phyloP scores from a whole-genome alignment of 2,329 filamentous ascomycete species.

The Stagonosporopsis chrysanthemi region DNA sequence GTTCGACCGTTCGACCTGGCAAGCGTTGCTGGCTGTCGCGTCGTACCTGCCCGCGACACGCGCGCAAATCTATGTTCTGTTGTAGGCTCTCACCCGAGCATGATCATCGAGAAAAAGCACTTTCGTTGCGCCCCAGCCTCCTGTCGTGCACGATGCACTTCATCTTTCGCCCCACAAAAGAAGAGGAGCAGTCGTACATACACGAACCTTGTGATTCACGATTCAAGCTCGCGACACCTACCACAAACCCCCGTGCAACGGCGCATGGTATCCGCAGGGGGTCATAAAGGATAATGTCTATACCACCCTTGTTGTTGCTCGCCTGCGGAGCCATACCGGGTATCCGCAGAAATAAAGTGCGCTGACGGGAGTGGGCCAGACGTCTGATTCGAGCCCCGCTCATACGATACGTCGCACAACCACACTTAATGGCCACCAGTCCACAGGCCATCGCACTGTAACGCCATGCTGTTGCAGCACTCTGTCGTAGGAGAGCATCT shows the following conservation, averaged over 20 bases:
- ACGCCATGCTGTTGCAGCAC: not conserved
- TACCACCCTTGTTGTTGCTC: not conserved
- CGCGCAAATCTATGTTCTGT: not conserved
- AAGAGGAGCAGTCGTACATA: not conserved
- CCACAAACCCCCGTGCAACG: not conserved
- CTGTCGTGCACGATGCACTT: not conserved
- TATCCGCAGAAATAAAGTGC: too few species aligned
- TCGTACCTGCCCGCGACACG: not conserved
- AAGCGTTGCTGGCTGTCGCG: not conserved
- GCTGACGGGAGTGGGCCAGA: too few species aligned
- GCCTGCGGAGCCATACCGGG: not conserved
- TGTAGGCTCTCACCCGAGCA: not conserved
- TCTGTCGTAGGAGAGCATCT: not conserved
- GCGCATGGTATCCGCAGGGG: not conserved
- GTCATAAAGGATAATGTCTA: not conserved
- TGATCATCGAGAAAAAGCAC: not conserved
- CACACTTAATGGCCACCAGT: not conserved
- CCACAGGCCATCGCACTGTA: not conserved
- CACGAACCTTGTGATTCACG: not conserved
- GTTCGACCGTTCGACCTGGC: not conserved
- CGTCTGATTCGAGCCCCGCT: not conserved
- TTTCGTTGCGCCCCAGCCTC: not conserved
- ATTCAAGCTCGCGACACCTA: conserved; percentile 17
- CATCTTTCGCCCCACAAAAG: conserved; percentile 1
- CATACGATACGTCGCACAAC: not conserved